Conservation (phyloP, 2,329 filamentous ascomycete species). For the Myriangium duriaei region DNA sequence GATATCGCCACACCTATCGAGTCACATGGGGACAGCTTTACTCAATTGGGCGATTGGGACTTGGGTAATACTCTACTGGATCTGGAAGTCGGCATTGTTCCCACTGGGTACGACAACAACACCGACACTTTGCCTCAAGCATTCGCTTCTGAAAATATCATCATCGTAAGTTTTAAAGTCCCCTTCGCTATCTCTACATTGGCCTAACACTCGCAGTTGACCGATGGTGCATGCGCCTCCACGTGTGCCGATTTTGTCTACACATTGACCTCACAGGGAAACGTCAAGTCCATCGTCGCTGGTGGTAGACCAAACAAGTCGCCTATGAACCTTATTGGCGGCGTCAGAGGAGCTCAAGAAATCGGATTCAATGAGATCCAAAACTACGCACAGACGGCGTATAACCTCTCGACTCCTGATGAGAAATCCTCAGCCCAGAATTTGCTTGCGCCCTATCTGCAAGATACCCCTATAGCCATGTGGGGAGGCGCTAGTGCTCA, state of each 20-base stretch:
- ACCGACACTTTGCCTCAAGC: constrained; percentile 22
- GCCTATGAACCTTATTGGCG: constrained; percentile 31
- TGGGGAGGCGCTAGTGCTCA: no score
- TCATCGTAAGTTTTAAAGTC: no score
- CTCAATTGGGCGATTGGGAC: constrained; percentile 26
- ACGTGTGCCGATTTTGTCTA: constrained; percentile 31
- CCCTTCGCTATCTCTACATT: no score
- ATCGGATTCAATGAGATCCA: no score
- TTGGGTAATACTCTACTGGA: constrained; percentile 14
- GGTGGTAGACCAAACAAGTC: constrained; percentile 27
- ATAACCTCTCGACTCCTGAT: no score
- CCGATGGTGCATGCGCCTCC: constrained; percentile 31
- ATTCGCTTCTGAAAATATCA: constrained; percentile 27
- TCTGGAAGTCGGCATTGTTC: no score
- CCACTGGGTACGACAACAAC: constrained; percentile 21
- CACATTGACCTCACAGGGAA: constrained; percentile 28
- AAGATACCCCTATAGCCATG: no score
- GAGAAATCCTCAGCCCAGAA: no score
- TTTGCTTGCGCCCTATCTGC: no score
- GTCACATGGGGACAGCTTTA: constrained; percentile 23
- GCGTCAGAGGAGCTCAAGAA: constrained; percentile 27
- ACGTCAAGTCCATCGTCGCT: constrained; percentile 26
- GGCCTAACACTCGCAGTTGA: no score
- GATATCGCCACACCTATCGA: constrained; percentile 24
- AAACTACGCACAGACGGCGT: no score